A percentile compares a stretch with the other conserved stretches of the same genome.
phyloP scores from a whole-genome alignment of 2,329 filamentous ascomycete genomes.

The Pseudogymnoascus sp. region DNA sequence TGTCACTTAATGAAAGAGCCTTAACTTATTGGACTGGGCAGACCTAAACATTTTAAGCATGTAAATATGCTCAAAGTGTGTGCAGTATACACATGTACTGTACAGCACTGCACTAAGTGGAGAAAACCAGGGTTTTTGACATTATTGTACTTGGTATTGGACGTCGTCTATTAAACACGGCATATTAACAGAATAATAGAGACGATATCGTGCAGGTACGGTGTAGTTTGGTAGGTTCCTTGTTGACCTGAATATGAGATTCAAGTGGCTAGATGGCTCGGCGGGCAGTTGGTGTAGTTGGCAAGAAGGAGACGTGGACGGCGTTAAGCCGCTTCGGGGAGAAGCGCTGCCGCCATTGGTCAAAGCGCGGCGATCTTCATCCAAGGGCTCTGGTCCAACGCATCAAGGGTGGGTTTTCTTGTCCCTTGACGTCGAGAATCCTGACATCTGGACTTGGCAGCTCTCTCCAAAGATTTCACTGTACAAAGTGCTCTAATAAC shows the following conservation, averaged over 20 bases:
- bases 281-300: background rate
- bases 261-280: background rate
- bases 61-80: background rate
- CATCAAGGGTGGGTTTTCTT: background rate
- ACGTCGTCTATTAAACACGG: background rate
- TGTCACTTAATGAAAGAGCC: background rate
- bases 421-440: background rate
- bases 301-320: background rate
- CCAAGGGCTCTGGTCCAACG: background rate
- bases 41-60: background rate
- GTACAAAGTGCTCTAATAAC: background rate
- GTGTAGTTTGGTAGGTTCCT: background rate
- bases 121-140: slow-evolving; percentile 3
- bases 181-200: background rate
- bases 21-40: slow-evolving; percentile 4
- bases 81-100: background rate
- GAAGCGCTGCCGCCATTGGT: background rate
- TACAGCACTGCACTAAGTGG: background rate
- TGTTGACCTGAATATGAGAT: background rate
- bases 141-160: background rate
- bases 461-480: background rate
- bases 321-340: slow-evolving; percentile 1
- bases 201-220: background rate
- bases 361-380: background rate
- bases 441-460: background rate